Percentiles rank a stretch among this genome's conserved stretches.
phyloP scores from a whole-genome alignment of 2,329 filamentous ascomycete genomes.

The Endocalyx cinctus region DNA sequence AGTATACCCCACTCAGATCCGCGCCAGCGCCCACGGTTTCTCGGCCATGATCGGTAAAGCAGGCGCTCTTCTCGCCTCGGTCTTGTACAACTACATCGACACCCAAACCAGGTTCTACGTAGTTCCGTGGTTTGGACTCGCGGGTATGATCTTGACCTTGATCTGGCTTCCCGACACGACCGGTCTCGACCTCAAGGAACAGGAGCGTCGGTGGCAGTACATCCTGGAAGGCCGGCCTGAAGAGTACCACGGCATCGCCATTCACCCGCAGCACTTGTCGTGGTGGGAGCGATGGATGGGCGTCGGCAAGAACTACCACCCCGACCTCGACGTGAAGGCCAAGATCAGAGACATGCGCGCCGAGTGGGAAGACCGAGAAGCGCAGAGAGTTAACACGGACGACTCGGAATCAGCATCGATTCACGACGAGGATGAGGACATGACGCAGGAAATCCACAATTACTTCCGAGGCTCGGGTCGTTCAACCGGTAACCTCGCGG shows the following conservation, averaged over 20 bases:
- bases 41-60: slow-evolving; percentile 88
- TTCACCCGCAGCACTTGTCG: slow-evolving; percentile 84
- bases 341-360: slow-evolving; percentile 77
- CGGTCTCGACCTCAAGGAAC: slow-evolving; percentile 92
- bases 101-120: slow-evolving; percentile 82
- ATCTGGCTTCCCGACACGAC: slow-evolving; percentile 95
- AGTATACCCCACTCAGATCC: slow-evolving; percentile 91
- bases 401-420: slow-evolving; percentile 35
- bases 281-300: slow-evolving; percentile 81
- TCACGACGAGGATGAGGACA: slow-evolving; percentile 44
- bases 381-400: slow-evolving; percentile 40
- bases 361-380: slow-evolving; percentile 55
- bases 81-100: slow-evolving; percentile 93
- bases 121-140: slow-evolving; percentile 88
- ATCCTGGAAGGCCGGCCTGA: slow-evolving; percentile 71
- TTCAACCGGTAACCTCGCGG: too few species aligned
- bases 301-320: slow-evolving; percentile 76
- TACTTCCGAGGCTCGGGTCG: slow-evolving; percentile 49
- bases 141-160: slow-evolving; percentile 75
- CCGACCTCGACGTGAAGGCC: slow-evolving; percentile 74
- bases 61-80: slow-evolving; percentile 78
- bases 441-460: slow-evolving; percentile 48
- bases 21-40: slow-evolving; percentile 90
- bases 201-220: slow-evolving; percentile 88
- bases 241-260: slow-evolving; percentile 90